phyloP scores from a whole-genome alignment of 1,284 basidiomycete genomes.

The Ceratobasidium theobromae region DNA sequence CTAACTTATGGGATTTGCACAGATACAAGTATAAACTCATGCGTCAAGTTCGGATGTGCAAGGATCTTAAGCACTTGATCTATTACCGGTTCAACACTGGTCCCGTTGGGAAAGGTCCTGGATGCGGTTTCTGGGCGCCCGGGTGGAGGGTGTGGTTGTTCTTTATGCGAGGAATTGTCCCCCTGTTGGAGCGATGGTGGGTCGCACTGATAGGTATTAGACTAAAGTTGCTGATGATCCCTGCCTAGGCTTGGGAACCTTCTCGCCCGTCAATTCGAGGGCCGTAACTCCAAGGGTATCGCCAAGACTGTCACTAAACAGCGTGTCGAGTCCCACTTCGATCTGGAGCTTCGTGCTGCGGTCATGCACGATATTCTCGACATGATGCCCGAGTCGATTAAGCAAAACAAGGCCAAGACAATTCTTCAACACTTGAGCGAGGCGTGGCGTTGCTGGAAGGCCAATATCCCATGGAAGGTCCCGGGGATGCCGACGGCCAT shows the following conservation, averaged over 20 bases:
- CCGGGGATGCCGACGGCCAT: constrained; percentile 98
- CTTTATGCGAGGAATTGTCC: constrained; percentile 99
- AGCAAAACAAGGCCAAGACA: constrained; percentile 98
- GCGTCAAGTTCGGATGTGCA: constrained; percentile 99
- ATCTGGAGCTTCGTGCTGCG: constrained; percentile 94
- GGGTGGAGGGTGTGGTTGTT: constrained; percentile 99
- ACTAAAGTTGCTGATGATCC: not conserved
- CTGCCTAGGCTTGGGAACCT: constrained; percentile 89
- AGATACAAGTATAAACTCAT: constrained; percentile 97
- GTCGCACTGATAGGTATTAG: constrained; percentile 36
- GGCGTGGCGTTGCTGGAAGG: constrained; percentile 99
- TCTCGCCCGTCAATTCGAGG: constrained; percentile 97
- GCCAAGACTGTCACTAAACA: constrained; percentile 99
- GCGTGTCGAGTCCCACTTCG: constrained; percentile 97
- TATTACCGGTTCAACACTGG: constrained; percentile 99
- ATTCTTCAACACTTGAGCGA: constrained; percentile 97
- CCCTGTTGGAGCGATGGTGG: constrained; percentile 90
- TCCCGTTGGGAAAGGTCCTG: constrained; percentile 98
- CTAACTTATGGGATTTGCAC: constrained; percentile 2
- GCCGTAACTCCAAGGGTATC: constrained; percentile 92
- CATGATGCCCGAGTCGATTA: constrained; percentile 99
- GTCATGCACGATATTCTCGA: constrained; percentile 99
- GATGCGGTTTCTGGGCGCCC: constrained; percentile 99
- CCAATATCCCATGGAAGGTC: constrained; percentile 98
- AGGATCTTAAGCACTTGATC: constrained; percentile 97